A percentile compares a stretch with the other conserved stretches of the same genome.
These are phyloP conservation scores for Ilex paraguariensis DNA, from an alignment of 305 asterid species.

Conservation along the genomic window DNA sequence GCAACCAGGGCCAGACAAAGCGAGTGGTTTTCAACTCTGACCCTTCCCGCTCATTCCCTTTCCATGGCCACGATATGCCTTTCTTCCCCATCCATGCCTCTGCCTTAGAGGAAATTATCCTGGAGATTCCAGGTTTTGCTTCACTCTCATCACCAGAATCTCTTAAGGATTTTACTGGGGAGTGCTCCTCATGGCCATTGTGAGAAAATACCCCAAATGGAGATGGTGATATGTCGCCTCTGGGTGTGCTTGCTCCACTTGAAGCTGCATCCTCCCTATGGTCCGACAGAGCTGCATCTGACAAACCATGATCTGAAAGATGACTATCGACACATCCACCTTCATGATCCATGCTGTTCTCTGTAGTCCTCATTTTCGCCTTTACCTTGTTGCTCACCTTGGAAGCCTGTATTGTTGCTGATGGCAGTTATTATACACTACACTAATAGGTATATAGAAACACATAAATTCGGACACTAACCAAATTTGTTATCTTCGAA, in stretches of 20 bases:
- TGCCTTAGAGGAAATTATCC: conserved; percentile 64
- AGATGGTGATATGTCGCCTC: conserved; percentile 63
- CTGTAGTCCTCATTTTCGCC: conserved; percentile 62
- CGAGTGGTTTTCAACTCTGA: conserved; percentile 52
- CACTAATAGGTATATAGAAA: conserved; percentile 8
- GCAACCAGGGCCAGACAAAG: conserved; percentile 71
- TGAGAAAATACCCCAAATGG: conserved; percentile 67
- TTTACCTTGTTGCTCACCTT: conserved; percentile 82
- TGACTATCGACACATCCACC: conserved; percentile 61
- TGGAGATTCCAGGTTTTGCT: conserved; percentile 60
- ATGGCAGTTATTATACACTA: conserved; percentile 27
- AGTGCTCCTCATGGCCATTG: conserved; percentile 39
- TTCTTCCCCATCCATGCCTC: conserved; percentile 82
- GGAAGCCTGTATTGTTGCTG: conserved; percentile 48
- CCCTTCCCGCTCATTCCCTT: conserved; percentile 64
- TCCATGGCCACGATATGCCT: conserved; percentile 84
- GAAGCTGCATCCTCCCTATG: conserved; percentile 81
- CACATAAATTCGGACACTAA: conserved; percentile 28
- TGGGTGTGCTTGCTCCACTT: conserved; percentile 88
- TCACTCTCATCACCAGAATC: conserved; percentile 74
- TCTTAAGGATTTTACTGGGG: conserved; percentile 39
- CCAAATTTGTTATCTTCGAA: conserved; percentile 83
- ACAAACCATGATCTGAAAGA: conserved; percentile 56
- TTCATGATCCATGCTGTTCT: conserved; percentile 47
- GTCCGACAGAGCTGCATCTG: conserved; percentile 38